phyloP scores from a whole-genome alignment of 2,329 filamentous ascomycete genomes.

The Talaromyces marneffei region DNA sequence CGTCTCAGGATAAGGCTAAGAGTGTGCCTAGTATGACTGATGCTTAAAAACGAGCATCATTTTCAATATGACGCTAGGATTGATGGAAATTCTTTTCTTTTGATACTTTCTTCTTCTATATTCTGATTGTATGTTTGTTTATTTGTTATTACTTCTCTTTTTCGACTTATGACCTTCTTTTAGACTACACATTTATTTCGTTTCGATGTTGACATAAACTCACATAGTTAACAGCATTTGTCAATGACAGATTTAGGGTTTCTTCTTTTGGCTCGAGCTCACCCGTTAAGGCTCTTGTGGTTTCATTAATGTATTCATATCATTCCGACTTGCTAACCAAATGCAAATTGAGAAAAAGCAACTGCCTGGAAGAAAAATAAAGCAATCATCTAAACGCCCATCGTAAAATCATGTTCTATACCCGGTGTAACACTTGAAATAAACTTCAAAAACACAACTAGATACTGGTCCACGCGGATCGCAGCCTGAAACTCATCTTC shows the following conservation, averaged over 20 bases:
- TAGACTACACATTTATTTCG: constrained; percentile 4
- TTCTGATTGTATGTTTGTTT: not conserved
- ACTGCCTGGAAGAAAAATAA: not conserved
- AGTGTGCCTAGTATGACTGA: not conserved
- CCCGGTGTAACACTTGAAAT: constrained; percentile 88
- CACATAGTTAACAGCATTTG: not conserved
- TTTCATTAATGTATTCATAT: not conserved
- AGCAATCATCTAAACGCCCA: constrained; percentile 62
- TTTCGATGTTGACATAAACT: not conserved
- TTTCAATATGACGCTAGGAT: not conserved
- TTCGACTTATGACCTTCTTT: not conserved
- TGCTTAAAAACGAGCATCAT: not conserved
- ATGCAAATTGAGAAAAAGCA: not conserved
- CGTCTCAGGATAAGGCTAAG: not conserved
- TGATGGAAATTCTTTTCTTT: not conserved
- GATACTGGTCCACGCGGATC: constrained; percentile 47
- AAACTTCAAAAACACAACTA: constrained; percentile 55
- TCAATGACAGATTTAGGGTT: not conserved
- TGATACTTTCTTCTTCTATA: not conserved
- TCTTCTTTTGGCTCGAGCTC: not conserved
- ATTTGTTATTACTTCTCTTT: not conserved
- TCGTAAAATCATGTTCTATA: constrained; percentile 97
- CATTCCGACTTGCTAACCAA: not conserved
- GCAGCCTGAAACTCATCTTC: constrained; percentile 42
- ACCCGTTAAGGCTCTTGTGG: too few relatives aligned